Conservation (phyloP, 768 basidiomycete species). For the Phlebiopsis gigantea region DNA sequence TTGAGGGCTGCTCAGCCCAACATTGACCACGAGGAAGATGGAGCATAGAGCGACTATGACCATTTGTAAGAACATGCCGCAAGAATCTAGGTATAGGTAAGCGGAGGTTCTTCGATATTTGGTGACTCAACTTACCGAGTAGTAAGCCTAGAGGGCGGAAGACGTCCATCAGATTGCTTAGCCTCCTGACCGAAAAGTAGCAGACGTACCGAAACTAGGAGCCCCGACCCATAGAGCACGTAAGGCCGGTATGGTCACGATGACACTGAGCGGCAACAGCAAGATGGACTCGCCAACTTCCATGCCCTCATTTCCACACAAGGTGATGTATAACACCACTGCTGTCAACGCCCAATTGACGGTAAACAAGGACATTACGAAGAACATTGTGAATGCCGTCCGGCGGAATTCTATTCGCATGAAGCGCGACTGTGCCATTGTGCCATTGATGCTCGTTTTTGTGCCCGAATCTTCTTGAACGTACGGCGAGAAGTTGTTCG, state of each 20-base stretch:
- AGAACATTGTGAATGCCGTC: constrained; percentile 13
- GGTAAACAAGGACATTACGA: constrained; percentile 16
- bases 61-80: constrained; percentile 18
- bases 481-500: constrained; percentile 12
- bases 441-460: not conserved
- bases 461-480: constrained; percentile 5
- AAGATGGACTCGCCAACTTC: constrained; percentile 14
- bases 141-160: constrained; percentile 10
- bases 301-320: constrained; percentile 13
- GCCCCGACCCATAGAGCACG: constrained; percentile 16
- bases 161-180: not conserved
- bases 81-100: constrained; percentile 8
- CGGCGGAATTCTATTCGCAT: constrained; percentile 8
- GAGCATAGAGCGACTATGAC: constrained; percentile 16
- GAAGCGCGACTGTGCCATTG: not conserved
- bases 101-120: not conserved
- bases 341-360: constrained; percentile 19
- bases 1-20: constrained; percentile 7
- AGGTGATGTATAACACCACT: constrained; percentile 16
- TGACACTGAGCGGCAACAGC: constrained; percentile 17
- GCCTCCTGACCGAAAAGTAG: not conserved
- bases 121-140: constrained; percentile 9
- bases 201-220: constrained; percentile 16
- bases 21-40: constrained; percentile 15
- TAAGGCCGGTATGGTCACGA: constrained; percentile 18